Percentiles rank a stretch among this genome's conserved stretches.
Evolutionary conservation across 441 rosid genomes (phyloP).

Genomic region (Populus hybrid): DNA sequence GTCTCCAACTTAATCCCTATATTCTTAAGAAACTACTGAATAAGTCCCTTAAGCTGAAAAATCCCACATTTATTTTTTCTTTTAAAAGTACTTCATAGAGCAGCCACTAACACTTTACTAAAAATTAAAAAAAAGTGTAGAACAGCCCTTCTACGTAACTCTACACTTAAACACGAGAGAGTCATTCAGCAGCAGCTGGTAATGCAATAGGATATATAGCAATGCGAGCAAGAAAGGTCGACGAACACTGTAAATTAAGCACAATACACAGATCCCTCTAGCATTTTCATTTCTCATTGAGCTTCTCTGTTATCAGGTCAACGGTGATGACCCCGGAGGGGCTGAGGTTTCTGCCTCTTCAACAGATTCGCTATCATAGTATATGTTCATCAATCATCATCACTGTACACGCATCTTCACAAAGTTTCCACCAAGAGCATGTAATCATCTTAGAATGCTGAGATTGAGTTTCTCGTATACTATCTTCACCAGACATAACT

Average conservation of each 20-base stretch:
- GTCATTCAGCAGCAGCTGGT: no score
- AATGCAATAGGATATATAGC: background rate
- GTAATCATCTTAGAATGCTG: constrained; percentile 23
- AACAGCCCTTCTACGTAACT: background rate
- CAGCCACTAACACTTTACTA: no score
- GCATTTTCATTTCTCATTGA: constrained; percentile 18
- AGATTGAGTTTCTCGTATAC: constrained; percentile 1
- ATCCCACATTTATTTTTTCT: background rate
- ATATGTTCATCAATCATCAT: constrained; percentile 31
- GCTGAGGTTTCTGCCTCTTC: constrained; percentile 32
- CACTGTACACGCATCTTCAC: constrained; percentile 22
- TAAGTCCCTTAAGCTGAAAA: background rate
- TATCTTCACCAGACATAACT: constrained; percentile 37
- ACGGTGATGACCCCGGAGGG: constrained; percentile 65
- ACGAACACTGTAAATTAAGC: no score
- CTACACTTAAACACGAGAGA: background rate
- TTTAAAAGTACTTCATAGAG: no score
- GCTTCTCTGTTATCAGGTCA: constrained; percentile 51
- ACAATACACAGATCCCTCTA: background rate
- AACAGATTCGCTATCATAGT: constrained; percentile 26
- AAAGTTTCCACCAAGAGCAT: constrained; percentile 23
- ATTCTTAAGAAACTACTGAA: background rate
- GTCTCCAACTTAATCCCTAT: background rate
- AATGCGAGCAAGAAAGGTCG: background rate
- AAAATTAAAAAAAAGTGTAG: no score